Conservation (phyloP, 2,329 filamentous ascomycete species). For the Hypoxylon sp. region DNA sequence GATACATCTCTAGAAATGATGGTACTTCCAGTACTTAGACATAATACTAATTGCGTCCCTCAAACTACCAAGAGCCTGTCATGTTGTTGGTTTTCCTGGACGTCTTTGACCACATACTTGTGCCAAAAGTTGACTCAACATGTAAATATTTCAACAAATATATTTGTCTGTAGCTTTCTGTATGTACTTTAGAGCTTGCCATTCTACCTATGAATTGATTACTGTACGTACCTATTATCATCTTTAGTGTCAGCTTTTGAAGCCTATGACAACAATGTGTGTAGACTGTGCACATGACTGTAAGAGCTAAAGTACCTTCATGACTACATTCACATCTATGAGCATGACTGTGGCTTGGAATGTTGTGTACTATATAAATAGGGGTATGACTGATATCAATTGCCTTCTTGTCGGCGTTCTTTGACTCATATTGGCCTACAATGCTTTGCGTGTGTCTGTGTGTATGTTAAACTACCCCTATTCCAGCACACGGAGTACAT, state of each 20-base stretch:
- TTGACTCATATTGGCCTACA: too few species aligned
- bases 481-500: neutral
- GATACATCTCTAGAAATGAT: neutral
- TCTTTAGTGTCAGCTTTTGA: neutral
- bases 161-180: neutral
- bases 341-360: too few species aligned
- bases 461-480: neutral
- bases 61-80: neutral
- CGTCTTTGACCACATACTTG: neutral
- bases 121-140: neutral
- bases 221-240: neutral
- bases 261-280: neutral
- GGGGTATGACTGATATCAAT: too few species aligned
- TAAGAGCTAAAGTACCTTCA: neutral
- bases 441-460: neutral
- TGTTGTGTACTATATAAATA: too few species aligned
- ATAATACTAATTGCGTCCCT: neutral
- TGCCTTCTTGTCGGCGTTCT: too few species aligned
- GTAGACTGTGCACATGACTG: neutral
- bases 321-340: neutral
- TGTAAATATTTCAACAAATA: neutral
- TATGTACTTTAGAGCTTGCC: neutral
- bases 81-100: neutral
- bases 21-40: neutral
- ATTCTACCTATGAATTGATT: neutral